These are phyloP conservation scores for Scedosporium dehoogii DNA, from an alignment of 2,329 filamentous ascomycete genomes.

Conservation along the genomic window DNA sequence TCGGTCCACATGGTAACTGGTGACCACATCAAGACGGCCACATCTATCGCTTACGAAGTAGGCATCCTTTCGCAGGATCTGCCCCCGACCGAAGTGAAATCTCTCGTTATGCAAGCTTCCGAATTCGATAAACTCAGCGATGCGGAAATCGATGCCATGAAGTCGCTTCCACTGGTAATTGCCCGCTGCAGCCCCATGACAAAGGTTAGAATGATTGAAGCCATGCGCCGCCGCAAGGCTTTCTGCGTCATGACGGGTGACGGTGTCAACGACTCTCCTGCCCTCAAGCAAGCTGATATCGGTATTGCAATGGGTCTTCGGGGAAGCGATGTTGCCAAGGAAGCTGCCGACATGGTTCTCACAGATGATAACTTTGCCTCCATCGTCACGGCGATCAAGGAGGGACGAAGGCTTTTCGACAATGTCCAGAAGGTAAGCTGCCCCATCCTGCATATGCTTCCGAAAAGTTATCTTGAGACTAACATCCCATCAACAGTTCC, in stretches of 20 bases:
- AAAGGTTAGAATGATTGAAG: conserved; percentile 67
- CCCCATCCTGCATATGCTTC: not conserved
- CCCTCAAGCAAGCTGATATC: conserved; percentile 62
- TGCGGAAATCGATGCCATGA: conserved; percentile 51
- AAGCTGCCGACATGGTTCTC: conserved; percentile 79
- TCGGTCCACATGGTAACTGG: conserved; percentile 62
- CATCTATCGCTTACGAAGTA: conserved; percentile 55
- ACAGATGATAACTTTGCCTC: conserved; percentile 85
- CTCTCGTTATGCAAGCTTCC: conserved; percentile 49
- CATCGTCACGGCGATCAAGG: conserved; percentile 62
- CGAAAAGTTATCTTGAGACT: conserved; percentile 3
- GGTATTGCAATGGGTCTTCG: conserved; percentile 66
- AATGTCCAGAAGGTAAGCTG: conserved; percentile 59
- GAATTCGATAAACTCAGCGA: conserved; percentile 55
- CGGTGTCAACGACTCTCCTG: conserved; percentile 66
- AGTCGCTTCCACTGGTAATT: conserved; percentile 54
- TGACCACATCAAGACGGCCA: conserved; percentile 58
- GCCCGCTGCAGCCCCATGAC: conserved; percentile 61
- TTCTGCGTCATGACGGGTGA: conserved; percentile 70
- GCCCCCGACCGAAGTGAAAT: conserved; percentile 25
- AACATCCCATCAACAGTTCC: conserved; percentile 30
- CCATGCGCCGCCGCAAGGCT: conserved; percentile 56
- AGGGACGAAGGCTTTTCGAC: conserved; percentile 60
- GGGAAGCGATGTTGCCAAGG: conserved; percentile 65
- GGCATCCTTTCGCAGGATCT: conserved; percentile 42